Evolutionary conservation across 1,284 basidiomycete species (phyloP), one percentile per base, ranked within the genome.

Genomic region (Anthracocystis panici-leucophaei): DNA sequence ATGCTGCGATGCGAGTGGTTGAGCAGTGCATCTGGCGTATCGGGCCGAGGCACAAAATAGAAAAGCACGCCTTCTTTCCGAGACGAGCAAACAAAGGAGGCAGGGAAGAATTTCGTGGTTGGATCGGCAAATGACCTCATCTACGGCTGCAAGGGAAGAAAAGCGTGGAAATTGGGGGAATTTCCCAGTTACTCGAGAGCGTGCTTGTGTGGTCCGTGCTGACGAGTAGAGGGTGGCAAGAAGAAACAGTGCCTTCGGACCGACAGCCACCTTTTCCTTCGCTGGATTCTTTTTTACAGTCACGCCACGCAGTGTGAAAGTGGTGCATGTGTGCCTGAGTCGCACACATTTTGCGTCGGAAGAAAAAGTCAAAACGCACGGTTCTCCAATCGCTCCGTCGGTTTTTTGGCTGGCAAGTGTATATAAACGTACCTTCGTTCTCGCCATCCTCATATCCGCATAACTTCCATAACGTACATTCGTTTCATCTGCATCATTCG

Each of bases 71-170:
- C 31, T 50, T 50, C 10, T 23, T 27, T 18, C 25, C 14, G 12
- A 29, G 25, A 23, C 10, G 27, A 16, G 18, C 40, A 41, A 41
- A 16, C 35, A 38, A 16, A 16, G 14, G 11, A 3, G 10, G 14
- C 42, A 8, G 35, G 35, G 25, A 35, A 25, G 31, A 38, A 60
- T 55, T 66, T 61, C 65, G 54, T 57, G 33, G 54, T 52, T 41
- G 42, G 20, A n/a, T 53, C 57, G 58, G 46, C 44, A 54, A 57
- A 67, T 67, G 65, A 67, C 44, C 35, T 67, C 59, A 61, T 62
- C 14, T 38, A 12, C 53, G 25, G 25, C 41, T 56, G 29, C 52
- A 35, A 27, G 27, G 27, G 27, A 38, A 35, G 58, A 67, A 62
- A 57, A 5, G 44, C 56, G 51, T 63, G 60, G 66, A 69, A 63